Base-by-base conservation (phyloP, 192 early-diverging fungal genomes). In the Spizellomyces sp. region DNA sequence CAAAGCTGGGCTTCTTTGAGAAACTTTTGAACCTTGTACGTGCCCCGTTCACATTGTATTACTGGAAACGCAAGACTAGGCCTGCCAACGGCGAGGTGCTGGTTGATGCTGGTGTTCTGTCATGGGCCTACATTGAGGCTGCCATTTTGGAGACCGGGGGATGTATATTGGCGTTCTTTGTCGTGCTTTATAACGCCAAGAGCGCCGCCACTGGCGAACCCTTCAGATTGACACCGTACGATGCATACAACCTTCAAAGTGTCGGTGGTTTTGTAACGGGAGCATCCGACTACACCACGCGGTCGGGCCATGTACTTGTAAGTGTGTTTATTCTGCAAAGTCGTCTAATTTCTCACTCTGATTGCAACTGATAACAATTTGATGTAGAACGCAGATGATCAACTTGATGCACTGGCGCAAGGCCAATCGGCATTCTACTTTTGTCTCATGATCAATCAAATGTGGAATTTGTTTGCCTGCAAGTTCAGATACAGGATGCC, bases 401-500 rank as follows among this genome's bases (percentile, higher is more conserved):
- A 36, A 36, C 27, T 36, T 36, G 27, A 36, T 36, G 84, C 92
- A 4, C 77, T 93, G 5, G 14, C 47, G 60, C 48, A 66, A 8
- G 96, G 91, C 7, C 94, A 94, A 67, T 92, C 94, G 6, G 87
- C 82, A 9, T 87, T 86, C 70, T 95, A 93, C 76, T 77, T 92
- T n/a, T 79, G 84, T 47, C 83, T 98, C 27, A 81, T 95, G 83
- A 88, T 95, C 75, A 81, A 89, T 80, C 96, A 98, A 75, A 87
- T 91, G 65, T 96, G 94, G 86, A 98, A 98, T 83, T 71, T 95
- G 84, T 97, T 98, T 76, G 90, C 91, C 21, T 92, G 90, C 83
- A 98, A 97, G 85, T 76, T 69, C 9, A 79, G 77, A 15, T 63
- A 82, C 10, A 71, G 75, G 8, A 68, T 69, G 54, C 84, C 78